phyloP scores from a whole-genome alignment of 257 asterid genomes.

The Jacaranda copaia region DNA sequence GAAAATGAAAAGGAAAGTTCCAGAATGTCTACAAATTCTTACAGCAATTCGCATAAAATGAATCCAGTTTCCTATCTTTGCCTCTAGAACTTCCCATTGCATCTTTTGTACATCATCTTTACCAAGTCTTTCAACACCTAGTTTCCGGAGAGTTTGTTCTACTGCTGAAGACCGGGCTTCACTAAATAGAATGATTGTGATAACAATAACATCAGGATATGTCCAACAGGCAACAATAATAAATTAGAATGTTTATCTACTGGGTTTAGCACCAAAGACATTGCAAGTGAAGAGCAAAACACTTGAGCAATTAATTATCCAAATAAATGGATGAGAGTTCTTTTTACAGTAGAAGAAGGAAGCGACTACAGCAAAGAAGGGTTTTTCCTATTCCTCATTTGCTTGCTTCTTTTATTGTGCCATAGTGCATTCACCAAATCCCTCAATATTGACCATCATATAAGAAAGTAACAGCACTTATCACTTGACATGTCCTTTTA shows the following conservation, averaged over 20 bases:
- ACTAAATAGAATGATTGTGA: slow-evolving; percentile 49
- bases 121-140: slow-evolving; percentile 88
- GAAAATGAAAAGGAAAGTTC: slow-evolving; percentile 4
- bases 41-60: slow-evolving; percentile 86
- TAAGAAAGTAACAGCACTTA: not conserved
- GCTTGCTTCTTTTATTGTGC: slow-evolving; percentile 10
- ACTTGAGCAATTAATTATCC: slow-evolving; percentile 8
- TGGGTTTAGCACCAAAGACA: slow-evolving; percentile 12
- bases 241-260: slow-evolving; percentile 6
- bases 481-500: not conserved
- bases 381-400: not conserved
- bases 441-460: not conserved
- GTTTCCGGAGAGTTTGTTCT: slow-evolving; percentile 86
- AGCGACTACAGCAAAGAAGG: not conserved
- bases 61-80: slow-evolving; percentile 92
- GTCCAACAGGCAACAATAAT: slow-evolving; percentile 6
- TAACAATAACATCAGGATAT: slow-evolving; percentile 28
- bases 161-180: slow-evolving; percentile 75
- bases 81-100: slow-evolving; percentile 97
- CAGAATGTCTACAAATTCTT: slow-evolving; percentile 34
- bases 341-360: slow-evolving; percentile 16
- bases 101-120: slow-evolving; percentile 97
- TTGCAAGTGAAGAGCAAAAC: not conserved
- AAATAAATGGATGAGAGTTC: slow-evolving; percentile 21
- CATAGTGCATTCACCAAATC: not conserved